These are phyloP conservation scores for Aspergillus tamarii DNA, from an alignment of 2,329 filamentous ascomycete species.

Conservation along the genomic window DNA sequence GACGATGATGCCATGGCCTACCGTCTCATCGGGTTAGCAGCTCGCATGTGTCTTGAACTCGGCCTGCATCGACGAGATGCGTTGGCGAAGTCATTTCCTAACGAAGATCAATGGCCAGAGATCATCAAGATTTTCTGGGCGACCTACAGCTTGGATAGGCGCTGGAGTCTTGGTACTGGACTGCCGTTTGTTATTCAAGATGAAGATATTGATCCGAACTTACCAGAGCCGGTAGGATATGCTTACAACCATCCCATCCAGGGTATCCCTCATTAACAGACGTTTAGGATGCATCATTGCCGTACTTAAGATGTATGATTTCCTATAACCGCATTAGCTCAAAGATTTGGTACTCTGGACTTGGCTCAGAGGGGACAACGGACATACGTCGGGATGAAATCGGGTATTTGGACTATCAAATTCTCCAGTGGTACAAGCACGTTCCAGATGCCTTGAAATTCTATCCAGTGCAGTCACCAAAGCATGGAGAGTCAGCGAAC, in stretches of 20 bases:
- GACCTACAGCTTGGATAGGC: constrained; percentile 79
- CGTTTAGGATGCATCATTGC: constrained; percentile 50
- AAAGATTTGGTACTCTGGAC: constrained; percentile 82
- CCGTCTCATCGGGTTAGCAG: constrained; percentile 81
- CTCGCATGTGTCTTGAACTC: constrained; percentile 76
- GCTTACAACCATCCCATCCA: neutral
- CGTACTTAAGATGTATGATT: constrained; percentile 83
- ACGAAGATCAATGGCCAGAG: constrained; percentile 68
- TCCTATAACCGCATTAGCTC: constrained; percentile 80
- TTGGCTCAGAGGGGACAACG: constrained; percentile 67
- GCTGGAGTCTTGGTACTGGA: constrained; percentile 89
- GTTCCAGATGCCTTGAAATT: constrained; percentile 68
- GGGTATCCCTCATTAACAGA: constrained; percentile 7
- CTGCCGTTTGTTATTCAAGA: constrained; percentile 85
- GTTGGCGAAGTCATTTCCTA: constrained; percentile 66
- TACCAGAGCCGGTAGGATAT: constrained; percentile 73
- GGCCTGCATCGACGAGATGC: constrained; percentile 81
- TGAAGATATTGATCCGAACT: constrained; percentile 76
- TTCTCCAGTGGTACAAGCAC: constrained; percentile 82
- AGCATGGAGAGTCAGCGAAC: constrained; percentile 54
- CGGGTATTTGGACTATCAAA: constrained; percentile 77
- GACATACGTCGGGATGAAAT: constrained; percentile 75
- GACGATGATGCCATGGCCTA: constrained; percentile 87
- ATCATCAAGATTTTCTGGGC: constrained; percentile 82
- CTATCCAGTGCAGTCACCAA: constrained; percentile 58